Evolutionary conservation across 1,284 basidiomycete species (phyloP).

Genomic region (Cutaneotrichosporon sp.): DNA sequence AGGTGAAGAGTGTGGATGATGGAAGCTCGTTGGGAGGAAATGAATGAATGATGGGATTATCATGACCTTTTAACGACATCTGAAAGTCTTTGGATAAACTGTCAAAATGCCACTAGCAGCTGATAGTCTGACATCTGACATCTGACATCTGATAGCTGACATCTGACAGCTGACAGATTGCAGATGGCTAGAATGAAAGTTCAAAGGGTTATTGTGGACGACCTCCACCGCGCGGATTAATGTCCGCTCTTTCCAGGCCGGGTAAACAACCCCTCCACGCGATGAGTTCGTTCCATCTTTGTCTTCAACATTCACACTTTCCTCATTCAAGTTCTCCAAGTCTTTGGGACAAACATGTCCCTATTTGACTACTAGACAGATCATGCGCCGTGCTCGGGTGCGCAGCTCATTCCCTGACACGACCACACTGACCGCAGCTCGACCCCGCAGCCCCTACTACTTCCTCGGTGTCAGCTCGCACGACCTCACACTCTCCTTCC

Average conservation of each 20-base stretch:
- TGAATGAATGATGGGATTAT: too few species aligned
- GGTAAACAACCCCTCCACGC: neutral
- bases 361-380: neutral
- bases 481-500: constrained; percentile 5
- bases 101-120: too few species aligned
- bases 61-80: too few species aligned
- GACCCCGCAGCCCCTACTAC: neutral
- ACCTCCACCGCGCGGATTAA: neutral
- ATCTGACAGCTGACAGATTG: too few species aligned
- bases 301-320: neutral
- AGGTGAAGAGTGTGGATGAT: too few species aligned
- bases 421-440: neutral
- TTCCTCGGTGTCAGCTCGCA: neutral
- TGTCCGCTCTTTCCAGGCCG: neutral
- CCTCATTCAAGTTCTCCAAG: neutral
- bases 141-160: too few species aligned
- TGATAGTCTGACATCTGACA: too few species aligned
- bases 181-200: too few species aligned
- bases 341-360: neutral
- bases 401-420: neutral
- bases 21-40: too few species aligned
- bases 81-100: too few species aligned
- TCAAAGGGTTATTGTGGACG: neutral
- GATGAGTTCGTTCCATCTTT: neutral
- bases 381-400: constrained; percentile 11